Conservation (phyloP, 805 yeast species). For the Zygoascus bituminiphila region DNA sequence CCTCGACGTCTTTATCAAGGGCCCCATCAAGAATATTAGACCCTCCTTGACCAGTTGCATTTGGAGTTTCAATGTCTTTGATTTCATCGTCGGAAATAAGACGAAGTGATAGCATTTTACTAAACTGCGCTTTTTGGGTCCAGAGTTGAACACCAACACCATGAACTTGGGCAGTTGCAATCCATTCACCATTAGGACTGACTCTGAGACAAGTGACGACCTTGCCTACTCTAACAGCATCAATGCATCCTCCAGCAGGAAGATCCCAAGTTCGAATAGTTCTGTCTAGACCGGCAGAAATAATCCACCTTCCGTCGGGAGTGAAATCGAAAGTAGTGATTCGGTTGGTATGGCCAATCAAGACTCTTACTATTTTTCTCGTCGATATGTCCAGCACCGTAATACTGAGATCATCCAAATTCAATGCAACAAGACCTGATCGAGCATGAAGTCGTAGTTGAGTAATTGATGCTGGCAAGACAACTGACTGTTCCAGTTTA, state of each 20-base stretch:
- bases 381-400: slow-evolving; percentile 77
- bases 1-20: slow-evolving; percentile 38
- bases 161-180: slow-evolving; percentile 87
- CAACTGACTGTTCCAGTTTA: slow-evolving; percentile 55
- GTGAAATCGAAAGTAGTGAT: slow-evolving; percentile 84
- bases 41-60: slow-evolving; percentile 72
- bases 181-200: slow-evolving; percentile 79
- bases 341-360: slow-evolving; percentile 84
- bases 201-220: slow-evolving; percentile 77
- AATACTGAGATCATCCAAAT: slow-evolving; percentile 78
- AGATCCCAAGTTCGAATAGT: slow-evolving; percentile 95
- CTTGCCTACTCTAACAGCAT: slow-evolving; percentile 68
- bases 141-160: slow-evolving; percentile 88
- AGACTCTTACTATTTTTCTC: slow-evolving; percentile 71
- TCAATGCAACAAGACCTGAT: slow-evolving; percentile 77
- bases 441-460: slow-evolving; percentile 67
- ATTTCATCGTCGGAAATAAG: slow-evolving; percentile 53
- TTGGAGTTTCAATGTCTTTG: slow-evolving; percentile 51
- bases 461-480: slow-evolving; percentile 70
- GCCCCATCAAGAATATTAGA: slow-evolving; percentile 71
- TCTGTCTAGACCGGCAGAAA: slow-evolving; percentile 73
- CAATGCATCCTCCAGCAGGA: slow-evolving; percentile 95
- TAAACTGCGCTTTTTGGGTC: slow-evolving; percentile 85
- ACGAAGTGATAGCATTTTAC: slow-evolving; percentile 51
- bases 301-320: slow-evolving; percentile 93